Percentiles rank a stretch among this genome's conserved stretches.
Evolutionary conservation across 2,329 filamentous ascomycete genomes (phyloP).

Genomic region (Coniochaeta sp.): DNA sequence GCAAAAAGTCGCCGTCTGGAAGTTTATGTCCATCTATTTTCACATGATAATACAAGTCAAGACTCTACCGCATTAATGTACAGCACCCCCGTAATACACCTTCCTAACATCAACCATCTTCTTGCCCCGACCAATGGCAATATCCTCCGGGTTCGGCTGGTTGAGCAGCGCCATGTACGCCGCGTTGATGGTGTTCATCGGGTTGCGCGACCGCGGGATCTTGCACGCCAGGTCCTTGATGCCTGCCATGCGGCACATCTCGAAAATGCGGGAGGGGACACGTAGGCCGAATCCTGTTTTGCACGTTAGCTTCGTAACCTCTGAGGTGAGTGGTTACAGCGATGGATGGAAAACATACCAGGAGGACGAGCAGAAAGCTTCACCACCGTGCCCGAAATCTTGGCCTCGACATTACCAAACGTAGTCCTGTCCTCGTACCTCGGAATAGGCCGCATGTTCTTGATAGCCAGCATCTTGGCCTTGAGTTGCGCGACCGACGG

Average conservation of each 20-base stretch:
- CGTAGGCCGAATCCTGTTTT: constrained; percentile 82
- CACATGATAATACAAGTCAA: constrained; percentile 9
- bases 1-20: neutral
- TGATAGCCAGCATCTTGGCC: constrained; percentile 73
- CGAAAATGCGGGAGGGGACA: constrained; percentile 85
- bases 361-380: constrained; percentile 77
- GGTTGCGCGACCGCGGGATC: constrained; percentile 81
- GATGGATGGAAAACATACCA: constrained; percentile 53
- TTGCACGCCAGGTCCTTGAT: constrained; percentile 80
- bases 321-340: neutral
- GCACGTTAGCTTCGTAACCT: neutral
- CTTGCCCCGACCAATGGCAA: constrained; percentile 82
- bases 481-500: constrained; percentile 58
- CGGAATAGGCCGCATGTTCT: constrained; percentile 87
- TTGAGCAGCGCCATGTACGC: constrained; percentile 73
- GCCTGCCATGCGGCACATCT: constrained; percentile 82
- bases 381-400: constrained; percentile 83
- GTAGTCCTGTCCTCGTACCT: constrained; percentile 91
- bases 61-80: no score
- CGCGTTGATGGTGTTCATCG: constrained; percentile 97
- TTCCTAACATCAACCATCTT: constrained; percentile 95
- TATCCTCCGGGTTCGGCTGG: constrained; percentile 82
- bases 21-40: neutral
- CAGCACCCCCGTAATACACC: constrained; percentile 87
- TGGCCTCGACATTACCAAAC: constrained; percentile 74